Evolutionary conservation across 75 land plant genomes (phyloP), one percentile per base, ranked within the genome.

Genomic region (Adiantum capillusveneris): DNA sequence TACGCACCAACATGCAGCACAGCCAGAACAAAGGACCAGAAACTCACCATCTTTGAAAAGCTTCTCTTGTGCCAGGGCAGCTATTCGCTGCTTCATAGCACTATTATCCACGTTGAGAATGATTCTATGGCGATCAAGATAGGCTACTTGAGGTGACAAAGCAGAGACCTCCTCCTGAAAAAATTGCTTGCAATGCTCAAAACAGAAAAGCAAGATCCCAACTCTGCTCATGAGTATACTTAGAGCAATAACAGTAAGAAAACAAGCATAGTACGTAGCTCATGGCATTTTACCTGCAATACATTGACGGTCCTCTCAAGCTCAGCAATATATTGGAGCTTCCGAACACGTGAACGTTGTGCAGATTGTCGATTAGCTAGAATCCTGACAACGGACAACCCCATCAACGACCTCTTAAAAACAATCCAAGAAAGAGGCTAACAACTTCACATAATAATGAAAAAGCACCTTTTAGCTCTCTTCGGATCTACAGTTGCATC

Each of bases 321-420:
- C 71, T 92, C 97, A 20, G 97, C 81, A 39, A 92, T 92, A 69
- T 92, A 92, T 57, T 92, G 93, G 54, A 92, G 74, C 75, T 92
- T 92, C 69, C 97, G 77, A 52, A 92, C 88, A 22, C 97, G 62
- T 29, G 97, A 92, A 55, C 97, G 66, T 64, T 92, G 94, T 9
- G 97, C 97, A 43, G 97, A 92, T 62, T 92, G 97, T 57, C 97
- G 50, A 61, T 87, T 87, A 6, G 97, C 88, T 62, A 85, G 53
- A 17, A 88, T 88, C 68, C 97, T 92, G 70, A 34, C 60, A 30
- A 2, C 6, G 16, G 9, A 28, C 29, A 20, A 42, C 9, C n/a
- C 11, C 22, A 5, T 2, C 57, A 7, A 56, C n/a, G n/a, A n/a
- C n/a, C n/a, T n/a, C n/a, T n/a, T n/a, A n/a, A n/a, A n/a, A n/a